Evolutionary conservation across 306 rosid genomes (phyloP).

Genomic region (Prunus campanulata): DNA sequence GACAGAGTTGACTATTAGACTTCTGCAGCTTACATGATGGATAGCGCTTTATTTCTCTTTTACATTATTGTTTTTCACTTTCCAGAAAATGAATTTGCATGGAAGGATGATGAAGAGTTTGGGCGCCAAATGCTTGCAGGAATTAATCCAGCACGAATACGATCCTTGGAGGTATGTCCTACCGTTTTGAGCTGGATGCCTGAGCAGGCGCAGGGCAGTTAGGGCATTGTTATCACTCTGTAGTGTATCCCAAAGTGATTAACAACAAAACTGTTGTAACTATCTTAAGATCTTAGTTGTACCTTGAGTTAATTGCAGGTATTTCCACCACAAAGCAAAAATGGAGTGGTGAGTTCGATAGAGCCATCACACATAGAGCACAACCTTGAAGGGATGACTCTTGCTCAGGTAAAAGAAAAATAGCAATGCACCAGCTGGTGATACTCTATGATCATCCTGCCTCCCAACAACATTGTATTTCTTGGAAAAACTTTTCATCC

Average conservation of each 20-base stretch:
- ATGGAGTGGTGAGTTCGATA: constrained; percentile 47
- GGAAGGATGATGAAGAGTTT: constrained; percentile 72
- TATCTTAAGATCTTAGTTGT: not conserved
- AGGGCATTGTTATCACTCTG: not conserved
- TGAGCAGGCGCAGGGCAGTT: not conserved
- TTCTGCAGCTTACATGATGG: constrained; percentile 3
- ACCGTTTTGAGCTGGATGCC: not conserved
- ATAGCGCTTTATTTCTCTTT: not conserved
- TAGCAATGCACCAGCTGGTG: not conserved
- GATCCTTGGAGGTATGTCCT: constrained; percentile 40
- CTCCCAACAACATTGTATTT: not conserved
- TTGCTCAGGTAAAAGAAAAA: constrained; percentile 35
- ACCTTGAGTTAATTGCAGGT: constrained; percentile 28
- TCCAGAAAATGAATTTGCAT: constrained; percentile 52
- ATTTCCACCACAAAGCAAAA: constrained; percentile 55
- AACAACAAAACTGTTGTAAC: not conserved
- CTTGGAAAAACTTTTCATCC: not conserved
- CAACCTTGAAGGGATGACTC: constrained; percentile 61
- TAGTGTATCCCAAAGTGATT: not conserved
- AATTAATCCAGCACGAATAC: constrained; percentile 60
- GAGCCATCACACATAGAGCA: constrained; percentile 36
- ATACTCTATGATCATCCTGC: not conserved
- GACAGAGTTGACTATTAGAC: not conserved
- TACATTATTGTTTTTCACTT: not conserved
- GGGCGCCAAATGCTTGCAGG: constrained; percentile 86